phyloP scores from a whole-genome alignment of 2,329 filamentous ascomycete genomes.

The Spiromastix sp. region DNA sequence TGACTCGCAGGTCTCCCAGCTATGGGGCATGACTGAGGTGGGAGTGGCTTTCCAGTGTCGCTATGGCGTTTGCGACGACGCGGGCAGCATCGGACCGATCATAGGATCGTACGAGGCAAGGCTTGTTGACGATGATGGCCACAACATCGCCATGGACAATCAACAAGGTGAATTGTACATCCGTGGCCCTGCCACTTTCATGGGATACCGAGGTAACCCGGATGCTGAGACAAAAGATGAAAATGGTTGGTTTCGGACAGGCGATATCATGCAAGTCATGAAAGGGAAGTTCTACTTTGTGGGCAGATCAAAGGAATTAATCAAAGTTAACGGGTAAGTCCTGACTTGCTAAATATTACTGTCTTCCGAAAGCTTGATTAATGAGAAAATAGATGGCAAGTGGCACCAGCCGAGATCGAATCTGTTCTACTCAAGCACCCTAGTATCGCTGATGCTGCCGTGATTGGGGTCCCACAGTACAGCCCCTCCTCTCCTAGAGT shows the following conservation, averaged over 20 bases:
- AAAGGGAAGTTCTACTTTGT: slow-evolving; percentile 45
- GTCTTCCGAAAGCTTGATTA: no score
- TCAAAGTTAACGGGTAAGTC: slow-evolving; percentile 43
- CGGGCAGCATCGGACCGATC: slow-evolving; percentile 38
- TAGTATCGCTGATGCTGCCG: slow-evolving; percentile 37
- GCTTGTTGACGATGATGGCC: slow-evolving; percentile 46
- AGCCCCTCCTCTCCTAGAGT: slow-evolving; percentile 12
- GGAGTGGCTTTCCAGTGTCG: slow-evolving; percentile 37
- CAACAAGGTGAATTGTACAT: slow-evolving; percentile 43
- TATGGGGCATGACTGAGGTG: slow-evolving; percentile 48
- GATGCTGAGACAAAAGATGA: slow-evolving; percentile 35
- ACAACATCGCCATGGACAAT: slow-evolving; percentile 40
- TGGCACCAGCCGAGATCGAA: slow-evolving; percentile 41
- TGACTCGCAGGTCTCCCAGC: slow-evolving; percentile 36
- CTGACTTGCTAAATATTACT: no score
- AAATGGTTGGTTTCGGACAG: slow-evolving; percentile 46
- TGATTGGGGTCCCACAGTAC: slow-evolving; percentile 33
- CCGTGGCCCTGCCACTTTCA: slow-evolving; percentile 41
- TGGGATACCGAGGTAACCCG: slow-evolving; percentile 42
- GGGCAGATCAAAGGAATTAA: slow-evolving; percentile 41
- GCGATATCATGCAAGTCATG: slow-evolving; percentile 39
- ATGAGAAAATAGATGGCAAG: slow-evolving; percentile 40
- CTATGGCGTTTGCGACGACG: slow-evolving; percentile 32
- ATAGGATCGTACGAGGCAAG: slow-evolving; percentile 38
- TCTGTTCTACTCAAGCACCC: slow-evolving; percentile 38